phyloP scores from a whole-genome alignment of 2,329 filamentous ascomycete species.

The Fusarium gaditjirri region DNA sequence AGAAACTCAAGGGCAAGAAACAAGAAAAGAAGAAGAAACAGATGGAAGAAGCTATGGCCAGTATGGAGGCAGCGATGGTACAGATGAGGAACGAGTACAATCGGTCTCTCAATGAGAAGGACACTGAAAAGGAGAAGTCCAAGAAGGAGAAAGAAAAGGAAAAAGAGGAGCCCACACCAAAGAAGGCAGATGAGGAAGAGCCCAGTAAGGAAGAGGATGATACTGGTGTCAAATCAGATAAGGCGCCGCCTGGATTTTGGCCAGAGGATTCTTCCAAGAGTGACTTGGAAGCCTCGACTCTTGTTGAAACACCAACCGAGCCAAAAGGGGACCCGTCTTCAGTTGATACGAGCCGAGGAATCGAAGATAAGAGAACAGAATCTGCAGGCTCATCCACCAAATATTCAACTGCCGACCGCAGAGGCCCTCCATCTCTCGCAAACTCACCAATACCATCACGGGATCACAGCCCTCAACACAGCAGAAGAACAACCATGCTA shows the following conservation, averaged over 20 bases:
- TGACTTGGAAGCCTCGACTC: slow-evolving; percentile 16
- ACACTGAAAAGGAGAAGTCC: slow-evolving; percentile 16
- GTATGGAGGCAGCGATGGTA: slow-evolving; percentile 41
- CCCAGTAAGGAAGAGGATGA: slow-evolving; percentile 9
- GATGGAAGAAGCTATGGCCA: slow-evolving; percentile 41
- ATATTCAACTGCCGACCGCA: neutral
- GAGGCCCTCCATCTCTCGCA: neutral
- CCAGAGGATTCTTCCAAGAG: slow-evolving; percentile 39
- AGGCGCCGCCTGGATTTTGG: slow-evolving; percentile 30
- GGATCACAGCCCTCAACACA: slow-evolving; percentile 5
- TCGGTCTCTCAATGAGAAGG: slow-evolving; percentile 28
- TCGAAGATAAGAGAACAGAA: slow-evolving; percentile 17
- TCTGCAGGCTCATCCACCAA: neutral
- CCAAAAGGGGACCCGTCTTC: slow-evolving; percentile 7
- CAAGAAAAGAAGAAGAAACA: slow-evolving; percentile 41
- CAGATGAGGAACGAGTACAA: slow-evolving; percentile 42
- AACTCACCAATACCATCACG: slow-evolving; percentile 5
- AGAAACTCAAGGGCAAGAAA: slow-evolving; percentile 40
- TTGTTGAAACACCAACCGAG: slow-evolving; percentile 1
- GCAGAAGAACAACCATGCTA: slow-evolving; percentile 17
- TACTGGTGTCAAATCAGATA: slow-evolving; percentile 12
- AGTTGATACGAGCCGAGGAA: slow-evolving; percentile 6
- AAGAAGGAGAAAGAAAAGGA: slow-evolving; percentile 14
- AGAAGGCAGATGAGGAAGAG: slow-evolving; percentile 20
- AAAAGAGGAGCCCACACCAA: neutral